Conservation (phyloP, 2,329 filamentous ascomycete species). For the Capronia americana region DNA sequence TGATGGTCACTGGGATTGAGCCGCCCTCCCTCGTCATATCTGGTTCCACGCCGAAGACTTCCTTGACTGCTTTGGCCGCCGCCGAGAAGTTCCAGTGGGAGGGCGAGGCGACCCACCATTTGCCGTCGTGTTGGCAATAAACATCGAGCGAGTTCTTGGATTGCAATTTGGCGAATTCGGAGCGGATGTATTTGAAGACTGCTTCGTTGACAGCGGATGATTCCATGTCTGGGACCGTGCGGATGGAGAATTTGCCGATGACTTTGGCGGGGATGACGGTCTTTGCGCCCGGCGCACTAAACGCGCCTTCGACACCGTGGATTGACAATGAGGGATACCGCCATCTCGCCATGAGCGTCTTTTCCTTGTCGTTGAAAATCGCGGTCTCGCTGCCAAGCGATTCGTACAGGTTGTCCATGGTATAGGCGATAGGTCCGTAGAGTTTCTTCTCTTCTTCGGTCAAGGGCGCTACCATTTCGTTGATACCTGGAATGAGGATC, state of each 20-base stretch:
- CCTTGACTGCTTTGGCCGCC: conserved; percentile 92
- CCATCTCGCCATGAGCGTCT: conserved; percentile 95
- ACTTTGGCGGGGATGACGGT: conserved; percentile 99
- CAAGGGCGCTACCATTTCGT: conserved; percentile 88
- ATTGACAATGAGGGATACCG: conserved; percentile 91
- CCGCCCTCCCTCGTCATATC: conserved; percentile 97
- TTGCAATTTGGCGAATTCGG: conserved; percentile 81
- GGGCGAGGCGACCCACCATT: conserved; percentile 98
- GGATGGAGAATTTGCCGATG: conserved; percentile 96
- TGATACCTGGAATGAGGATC: conserved; percentile 92
- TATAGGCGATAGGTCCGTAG: conserved; percentile 91
- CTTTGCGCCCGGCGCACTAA: conserved; percentile 91
- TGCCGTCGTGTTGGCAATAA: conserved; percentile 84
- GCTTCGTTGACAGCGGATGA: conserved; percentile 84
- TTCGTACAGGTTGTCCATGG: conserved; percentile 93
- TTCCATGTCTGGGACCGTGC: conserved; percentile 97
- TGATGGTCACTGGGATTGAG: conserved; percentile 94
- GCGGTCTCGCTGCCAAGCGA: conserved; percentile 87
- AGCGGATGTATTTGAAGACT: conserved; percentile 82
- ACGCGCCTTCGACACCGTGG: conserved; percentile 94
- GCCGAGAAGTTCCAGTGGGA: conserved; percentile 99
- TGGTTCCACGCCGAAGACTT: conserved; percentile 90
- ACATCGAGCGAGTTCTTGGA: conserved; percentile 92
- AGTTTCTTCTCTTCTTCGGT: conserved; percentile 84
- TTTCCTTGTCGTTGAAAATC: conserved; percentile 87